A percentile compares a stretch with the other conserved stretches of the same genome.
Evolutionary conservation across 1,284 basidiomycete species (phyloP).

Genomic region (Cutaneotrichosporon cavernicola): DNA sequence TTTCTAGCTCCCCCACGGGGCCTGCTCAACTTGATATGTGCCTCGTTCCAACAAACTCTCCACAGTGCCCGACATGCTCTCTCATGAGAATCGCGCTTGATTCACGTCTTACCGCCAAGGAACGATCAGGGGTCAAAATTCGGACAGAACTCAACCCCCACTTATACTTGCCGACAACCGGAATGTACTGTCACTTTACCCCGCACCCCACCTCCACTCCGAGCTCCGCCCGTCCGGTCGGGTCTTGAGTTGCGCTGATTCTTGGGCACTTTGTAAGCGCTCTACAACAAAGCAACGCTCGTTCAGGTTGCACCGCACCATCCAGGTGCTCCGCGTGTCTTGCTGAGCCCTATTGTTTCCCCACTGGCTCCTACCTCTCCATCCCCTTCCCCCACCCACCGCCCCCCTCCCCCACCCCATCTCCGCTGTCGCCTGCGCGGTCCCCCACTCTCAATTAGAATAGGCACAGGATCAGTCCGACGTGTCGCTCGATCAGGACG

Average conservation of each 20-base stretch:
- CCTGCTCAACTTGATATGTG: too few relatives aligned
- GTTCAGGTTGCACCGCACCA: neutral
- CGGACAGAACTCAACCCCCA: neutral
- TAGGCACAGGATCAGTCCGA: too few relatives aligned
- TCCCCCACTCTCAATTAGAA: too few relatives aligned
- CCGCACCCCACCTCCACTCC: neutral
- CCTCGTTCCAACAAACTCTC: too few relatives aligned
- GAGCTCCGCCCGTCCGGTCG: slow-evolving; percentile 1
- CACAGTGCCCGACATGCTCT: too few relatives aligned
- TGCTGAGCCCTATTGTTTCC: neutral
- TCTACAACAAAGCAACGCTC: neutral
- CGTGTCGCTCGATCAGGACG: too few relatives aligned
- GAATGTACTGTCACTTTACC: neutral
- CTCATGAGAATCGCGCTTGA: too few relatives aligned
- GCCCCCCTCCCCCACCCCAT: too few relatives aligned
- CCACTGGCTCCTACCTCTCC: neutral
- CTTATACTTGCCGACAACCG: neutral
- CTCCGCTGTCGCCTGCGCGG: neutral
- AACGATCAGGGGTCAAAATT: neutral
- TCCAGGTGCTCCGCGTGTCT: neutral
- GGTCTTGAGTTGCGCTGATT: neutral
- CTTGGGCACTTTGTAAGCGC: neutral
- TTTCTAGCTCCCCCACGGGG: too few relatives aligned
- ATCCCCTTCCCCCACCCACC: too few relatives aligned
- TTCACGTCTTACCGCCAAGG: neutral